Conservation (phyloP, 73 alveolate genomes). For the Paramecium primaurelia region DNA sequence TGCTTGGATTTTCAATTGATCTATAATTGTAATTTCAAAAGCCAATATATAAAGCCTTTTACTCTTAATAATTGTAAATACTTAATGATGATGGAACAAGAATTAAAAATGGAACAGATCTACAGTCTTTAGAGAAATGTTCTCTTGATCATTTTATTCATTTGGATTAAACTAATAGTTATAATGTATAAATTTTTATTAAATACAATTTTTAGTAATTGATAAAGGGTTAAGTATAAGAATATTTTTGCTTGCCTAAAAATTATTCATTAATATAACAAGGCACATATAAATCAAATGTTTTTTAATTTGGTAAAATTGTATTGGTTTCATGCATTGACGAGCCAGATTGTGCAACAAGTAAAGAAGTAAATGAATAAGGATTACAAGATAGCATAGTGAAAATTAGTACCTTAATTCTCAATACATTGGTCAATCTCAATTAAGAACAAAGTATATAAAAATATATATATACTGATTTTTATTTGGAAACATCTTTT, state of each 20-base stretch:
- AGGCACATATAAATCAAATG: neutral
- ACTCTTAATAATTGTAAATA: neutral
- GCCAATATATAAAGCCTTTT: neutral
- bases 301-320: neutral
- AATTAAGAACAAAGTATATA: neutral
- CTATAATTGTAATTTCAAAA: neutral
- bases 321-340: neutral
- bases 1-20: conserved; percentile 8
- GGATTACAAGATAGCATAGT: neutral
- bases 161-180: neutral
- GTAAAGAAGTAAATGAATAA: neutral
- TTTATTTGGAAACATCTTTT: neutral
- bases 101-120: neutral
- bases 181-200: neutral
- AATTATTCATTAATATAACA: neutral
- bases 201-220: neutral
- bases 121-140: neutral
- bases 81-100: neutral
- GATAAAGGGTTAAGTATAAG: neutral
- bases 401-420: neutral
- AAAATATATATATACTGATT: neutral
- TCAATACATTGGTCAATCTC: neutral
- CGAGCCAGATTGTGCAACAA: neutral
- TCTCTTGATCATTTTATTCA: neutral
- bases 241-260: neutral